Conservation (phyloP, 192 early-diverging fungal species). For the Chytriomyces sp. region DNA sequence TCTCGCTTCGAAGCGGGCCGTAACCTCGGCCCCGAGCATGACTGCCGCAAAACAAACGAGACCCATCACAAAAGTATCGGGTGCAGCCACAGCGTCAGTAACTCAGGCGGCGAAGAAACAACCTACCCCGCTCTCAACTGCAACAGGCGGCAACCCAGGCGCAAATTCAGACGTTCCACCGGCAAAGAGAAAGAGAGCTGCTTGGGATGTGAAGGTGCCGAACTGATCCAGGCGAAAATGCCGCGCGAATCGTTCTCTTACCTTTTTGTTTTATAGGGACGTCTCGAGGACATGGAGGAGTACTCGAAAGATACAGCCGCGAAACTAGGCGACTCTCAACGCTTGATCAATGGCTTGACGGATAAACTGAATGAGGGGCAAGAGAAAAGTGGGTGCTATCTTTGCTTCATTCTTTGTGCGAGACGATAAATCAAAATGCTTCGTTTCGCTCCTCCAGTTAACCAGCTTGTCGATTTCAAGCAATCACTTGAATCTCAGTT, state of each 20-base stretch:
- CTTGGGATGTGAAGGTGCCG: slow-evolving; percentile 67
- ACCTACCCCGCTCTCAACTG: background rate
- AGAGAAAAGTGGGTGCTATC: slow-evolving; percentile 32
- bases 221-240: slow-evolving; percentile 6
- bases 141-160: background rate
- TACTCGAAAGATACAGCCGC: slow-evolving; percentile 36
- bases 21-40: no score
- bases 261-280: slow-evolving; percentile 56
- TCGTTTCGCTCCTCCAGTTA: slow-evolving; percentile 45
- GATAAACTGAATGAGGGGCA: slow-evolving; percentile 45
- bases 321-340: slow-evolving; percentile 40
- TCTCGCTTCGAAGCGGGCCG: background rate
- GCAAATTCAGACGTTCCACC: slow-evolving; percentile 19
- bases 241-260: background rate
- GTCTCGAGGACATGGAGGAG: slow-evolving; percentile 83
- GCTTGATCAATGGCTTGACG: slow-evolving; percentile 36
- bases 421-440: slow-evolving; percentile 30
- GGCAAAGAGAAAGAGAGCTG: slow-evolving; percentile 68
- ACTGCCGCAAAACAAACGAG: slow-evolving; percentile 2
- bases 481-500: slow-evolving; percentile 57
- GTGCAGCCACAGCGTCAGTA: background rate
- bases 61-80: slow-evolving; percentile 8
- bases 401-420: slow-evolving; percentile 26
- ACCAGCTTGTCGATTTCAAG: slow-evolving; percentile 58
- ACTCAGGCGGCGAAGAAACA: background rate